Evolutionary conservation across 768 basidiomycete species (phyloP).

Genomic region (Serpula lacrymans): DNA sequence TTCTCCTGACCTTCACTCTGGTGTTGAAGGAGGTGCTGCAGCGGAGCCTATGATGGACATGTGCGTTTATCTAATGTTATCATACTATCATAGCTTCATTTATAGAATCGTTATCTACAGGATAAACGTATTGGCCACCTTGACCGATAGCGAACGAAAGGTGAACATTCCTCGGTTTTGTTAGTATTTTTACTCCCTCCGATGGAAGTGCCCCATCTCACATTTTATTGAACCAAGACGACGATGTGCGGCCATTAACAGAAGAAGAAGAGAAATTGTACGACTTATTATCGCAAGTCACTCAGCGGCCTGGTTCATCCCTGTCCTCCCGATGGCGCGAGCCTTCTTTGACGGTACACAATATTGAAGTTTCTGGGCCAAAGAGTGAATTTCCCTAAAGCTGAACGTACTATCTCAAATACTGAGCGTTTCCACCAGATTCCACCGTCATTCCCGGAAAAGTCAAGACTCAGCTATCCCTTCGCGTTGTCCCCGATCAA

Average conservation of each 20-base stretch:
- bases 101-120: constrained; percentile 31
- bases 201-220: constrained; percentile 2
- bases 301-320: constrained; percentile 62
- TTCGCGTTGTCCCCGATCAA: constrained; percentile 96
- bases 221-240: constrained; percentile 47
- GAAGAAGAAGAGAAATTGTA: constrained; percentile 68
- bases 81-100: background rate
- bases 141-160: constrained; percentile 54
- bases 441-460: constrained; percentile 85
- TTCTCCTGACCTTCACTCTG: constrained; percentile 85
- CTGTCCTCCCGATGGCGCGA: constrained; percentile 84
- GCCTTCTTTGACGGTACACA: constrained; percentile 87
- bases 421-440: constrained; percentile 38
- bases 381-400: constrained; percentile 52
- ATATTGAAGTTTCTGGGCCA: constrained; percentile 77
- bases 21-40: constrained; percentile 87
- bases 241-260: constrained; percentile 68
- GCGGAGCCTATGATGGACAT: constrained; percentile 94
- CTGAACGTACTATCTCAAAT: background rate
- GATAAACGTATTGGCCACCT: constrained; percentile 72
- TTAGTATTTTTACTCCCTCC: constrained; percentile 37
- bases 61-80: constrained; percentile 35
- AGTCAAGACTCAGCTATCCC: constrained; percentile 81
- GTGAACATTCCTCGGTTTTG: constrained; percentile 83
- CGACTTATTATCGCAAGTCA: constrained; percentile 62